A percentile compares a stretch with the other conserved stretches of the same genome.
Conservation (phyloP, 257 asterid species). For the Leptodermis oblonga region DNA sequence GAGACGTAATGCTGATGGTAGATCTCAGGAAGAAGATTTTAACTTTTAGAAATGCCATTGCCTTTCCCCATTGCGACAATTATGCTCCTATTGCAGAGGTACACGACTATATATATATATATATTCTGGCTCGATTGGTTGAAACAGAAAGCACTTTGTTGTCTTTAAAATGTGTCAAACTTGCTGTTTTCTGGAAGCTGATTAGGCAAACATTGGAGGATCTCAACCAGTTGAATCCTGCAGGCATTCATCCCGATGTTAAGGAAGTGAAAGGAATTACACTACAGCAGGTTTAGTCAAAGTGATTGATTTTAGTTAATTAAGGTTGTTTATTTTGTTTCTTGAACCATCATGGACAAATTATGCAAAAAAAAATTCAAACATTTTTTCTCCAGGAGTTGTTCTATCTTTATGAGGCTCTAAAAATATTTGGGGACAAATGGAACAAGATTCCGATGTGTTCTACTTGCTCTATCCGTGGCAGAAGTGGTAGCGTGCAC, state of each 20-base stretch:
- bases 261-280: not conserved
- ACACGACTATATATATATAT: not conserved
- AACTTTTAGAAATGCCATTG: not conserved
- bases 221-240: conserved; percentile 8
- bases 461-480: not conserved
- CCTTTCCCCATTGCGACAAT: not conserved
- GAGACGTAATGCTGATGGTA: conserved; percentile 1
- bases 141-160: not conserved
- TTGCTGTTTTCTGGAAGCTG: not conserved
- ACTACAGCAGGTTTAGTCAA: conserved; percentile 1
- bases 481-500: not conserved
- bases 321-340: not conserved
- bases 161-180: not conserved
- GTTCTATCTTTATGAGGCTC: conserved; percentile 3
- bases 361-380: too few species aligned
- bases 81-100: conserved; percentile 5
- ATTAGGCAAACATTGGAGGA: conserved; percentile 8
- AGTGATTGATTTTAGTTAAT: not conserved
- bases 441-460: not conserved
- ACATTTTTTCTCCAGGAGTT: conserved; percentile 4
- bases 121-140: too few species aligned
- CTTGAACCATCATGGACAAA: not conserved
- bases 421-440: conserved; percentile 4
- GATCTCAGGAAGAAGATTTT: conserved; percentile 12
- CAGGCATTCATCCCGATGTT: conserved; percentile 2